Base-by-base conservation (phyloP, 2,329 filamentous ascomycete genomes). In the Trichoderma gracile region DNA sequence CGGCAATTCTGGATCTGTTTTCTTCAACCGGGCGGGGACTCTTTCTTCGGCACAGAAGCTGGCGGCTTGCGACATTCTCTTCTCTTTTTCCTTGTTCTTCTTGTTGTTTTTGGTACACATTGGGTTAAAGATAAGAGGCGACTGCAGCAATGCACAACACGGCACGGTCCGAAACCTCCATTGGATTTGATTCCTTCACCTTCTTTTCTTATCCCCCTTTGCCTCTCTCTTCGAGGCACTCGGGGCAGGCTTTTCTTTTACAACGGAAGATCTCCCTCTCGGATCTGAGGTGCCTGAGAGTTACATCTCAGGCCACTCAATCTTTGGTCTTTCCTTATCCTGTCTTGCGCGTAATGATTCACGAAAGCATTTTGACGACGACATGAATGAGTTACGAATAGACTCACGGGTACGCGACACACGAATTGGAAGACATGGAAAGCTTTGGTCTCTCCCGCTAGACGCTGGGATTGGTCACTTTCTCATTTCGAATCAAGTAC, bases 121-220 rank as follows among this genome's bases (percentile, higher is more conserved):
- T 70, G 71, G 73, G 69, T 74, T 72, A 74, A 77, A 82, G 79
- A 81, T 77, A 84, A 85, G 82, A 86, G 79, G 79, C 84, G 82
- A 73, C 83, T 80, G 84, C 84, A 87, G 84, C 84, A 85, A 87
- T 87, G 84, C 84, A 84, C 78, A 76, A 77, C 73, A 76, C 79
- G 80, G 80, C 78, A 71, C 69, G 77, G 77, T 73, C 78, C 79
- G 79, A 80, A 78, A 77, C 74, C 73, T 73, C 72, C 69, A 69
- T 73, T 74, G 73, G 74, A 77, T 80, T 78, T 79, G 77, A 76
- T 71, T 71, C 70, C 68, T 71, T 72, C 71, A 71, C 47, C 69
- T 67, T 72, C 67, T 69, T 71, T 69, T 71, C 70, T 70, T 67
- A 68, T 59, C 27, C 40, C 17, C 71, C 72, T 69, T 67, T 70